Evolutionary conservation across 2,329 filamentous ascomycete species (phyloP).

Genomic region (Diaporthe eres): DNA sequence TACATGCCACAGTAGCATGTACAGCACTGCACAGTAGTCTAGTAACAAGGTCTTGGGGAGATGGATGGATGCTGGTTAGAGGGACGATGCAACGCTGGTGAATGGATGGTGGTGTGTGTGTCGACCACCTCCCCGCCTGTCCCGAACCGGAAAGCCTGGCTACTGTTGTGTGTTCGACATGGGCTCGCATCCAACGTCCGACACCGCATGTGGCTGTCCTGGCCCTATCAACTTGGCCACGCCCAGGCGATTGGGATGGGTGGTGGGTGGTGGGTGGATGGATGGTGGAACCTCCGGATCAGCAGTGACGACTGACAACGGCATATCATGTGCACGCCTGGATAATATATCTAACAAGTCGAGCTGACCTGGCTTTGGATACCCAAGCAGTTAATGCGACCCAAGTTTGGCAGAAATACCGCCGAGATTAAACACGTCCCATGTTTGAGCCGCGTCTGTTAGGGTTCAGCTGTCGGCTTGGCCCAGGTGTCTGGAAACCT

Average conservation of each 20-base stretch:
- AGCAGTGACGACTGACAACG: neutral
- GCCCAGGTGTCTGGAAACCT: constrained; percentile 21
- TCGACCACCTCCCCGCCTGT: constrained; percentile 10
- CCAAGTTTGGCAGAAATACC: constrained; percentile 22
- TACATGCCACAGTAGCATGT: constrained; percentile 7
- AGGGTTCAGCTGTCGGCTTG: constrained; percentile 30
- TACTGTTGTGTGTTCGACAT: neutral
- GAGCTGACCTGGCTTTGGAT: neutral
- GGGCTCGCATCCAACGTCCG: constrained; percentile 17
- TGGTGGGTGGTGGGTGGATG: neutral
- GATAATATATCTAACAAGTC: neutral
- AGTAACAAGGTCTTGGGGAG: neutral
- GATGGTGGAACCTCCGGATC: neutral
- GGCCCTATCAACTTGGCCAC: neutral
- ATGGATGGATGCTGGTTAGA: neutral
- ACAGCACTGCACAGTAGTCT: neutral
- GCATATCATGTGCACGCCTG: constrained; percentile 6
- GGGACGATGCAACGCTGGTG: constrained; percentile 24
- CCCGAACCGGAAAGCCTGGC: constrained; percentile 26
- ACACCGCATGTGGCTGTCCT: constrained; percentile 19
- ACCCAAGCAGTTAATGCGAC: neutral
- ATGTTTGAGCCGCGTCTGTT: constrained; percentile 29
- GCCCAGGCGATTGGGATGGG: neutral
- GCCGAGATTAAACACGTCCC: constrained; percentile 22
- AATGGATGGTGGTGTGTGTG: neutral